These are phyloP conservation scores for Cenchrus americanus DNA, from an alignment of 176 grass and related monocot genomes.

Conservation along the genomic window DNA sequence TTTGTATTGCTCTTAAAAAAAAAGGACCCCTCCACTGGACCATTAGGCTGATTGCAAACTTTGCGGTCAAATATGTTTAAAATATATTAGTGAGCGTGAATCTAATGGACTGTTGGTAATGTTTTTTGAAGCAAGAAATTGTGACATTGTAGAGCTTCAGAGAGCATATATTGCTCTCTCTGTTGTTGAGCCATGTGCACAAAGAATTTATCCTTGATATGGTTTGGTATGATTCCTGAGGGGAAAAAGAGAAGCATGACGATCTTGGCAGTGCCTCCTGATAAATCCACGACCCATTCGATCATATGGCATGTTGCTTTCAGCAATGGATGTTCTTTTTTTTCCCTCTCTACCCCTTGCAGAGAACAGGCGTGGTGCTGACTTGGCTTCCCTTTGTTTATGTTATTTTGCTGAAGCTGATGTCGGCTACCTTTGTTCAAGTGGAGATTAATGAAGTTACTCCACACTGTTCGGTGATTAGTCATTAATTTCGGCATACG, in stretches of 20 bases:
- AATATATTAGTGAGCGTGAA: background rate
- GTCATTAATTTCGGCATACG: background rate
- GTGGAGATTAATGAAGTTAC: conserved; percentile 14
- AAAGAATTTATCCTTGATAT: background rate
- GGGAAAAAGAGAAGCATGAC: background rate
- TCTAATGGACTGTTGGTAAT: background rate
- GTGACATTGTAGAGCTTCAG: background rate
- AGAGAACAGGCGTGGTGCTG: background rate
- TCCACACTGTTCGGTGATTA: background rate
- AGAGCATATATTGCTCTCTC: background rate
- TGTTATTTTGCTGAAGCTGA: conserved; percentile 11
- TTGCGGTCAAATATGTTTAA: background rate
- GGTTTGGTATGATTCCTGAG: conserved; percentile 5
- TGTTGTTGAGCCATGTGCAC: conserved; percentile 11
- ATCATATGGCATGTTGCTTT: conserved; percentile 13
- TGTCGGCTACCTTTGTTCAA: conserved; percentile 3
- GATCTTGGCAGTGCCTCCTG: background rate
- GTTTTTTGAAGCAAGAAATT: background rate
- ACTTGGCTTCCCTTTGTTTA: background rate
- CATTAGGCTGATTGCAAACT: background rate
- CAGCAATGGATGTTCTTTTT: background rate
- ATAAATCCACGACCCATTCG: background rate
- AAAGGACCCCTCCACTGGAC: too few relatives aligned
- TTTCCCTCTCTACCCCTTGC: background rate
- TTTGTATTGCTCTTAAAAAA: background rate